Evolutionary conservation across 345 rosid species (phyloP), one percentile per base, ranked within the genome.

Genomic region (Noccaea caerulescens): DNA sequence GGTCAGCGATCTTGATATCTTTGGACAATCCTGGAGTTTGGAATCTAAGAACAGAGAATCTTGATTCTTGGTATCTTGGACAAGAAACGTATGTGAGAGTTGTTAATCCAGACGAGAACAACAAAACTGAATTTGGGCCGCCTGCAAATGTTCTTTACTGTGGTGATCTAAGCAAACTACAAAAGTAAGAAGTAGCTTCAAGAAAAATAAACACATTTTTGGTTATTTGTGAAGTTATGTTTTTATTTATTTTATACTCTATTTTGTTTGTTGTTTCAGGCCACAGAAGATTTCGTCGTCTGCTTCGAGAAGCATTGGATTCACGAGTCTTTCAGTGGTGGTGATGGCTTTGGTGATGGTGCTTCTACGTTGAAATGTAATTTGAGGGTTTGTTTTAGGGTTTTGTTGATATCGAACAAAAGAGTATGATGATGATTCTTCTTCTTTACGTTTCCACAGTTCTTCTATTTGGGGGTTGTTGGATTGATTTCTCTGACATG

Each of bases 31-130:
- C 93, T 50, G 98, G 99, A 72, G 86, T 87, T 46, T 95, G 98
- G 98, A 92, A 95, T 83, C 80, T 92, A 37, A 86, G 99, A 81
- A 80, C 98, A 50, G 97, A 94, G 80, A 94, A 94, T 78, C 98
- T 94, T 0, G 99, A 94, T 77, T 86, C 92, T 3, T 92, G 99
- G 99, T 92, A 94, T 76, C 96, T 94, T 4, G 99, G 99, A 66
- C 97, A 92, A 83, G 99, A 94, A 76, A 95, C 99, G 0, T 95
- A 95, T 69, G 77, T 95, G 73, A 83, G 96, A 80, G 77, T 95
- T 30, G 77, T 95, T 69, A 95, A 95, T 80, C 98, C 99, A 2
- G 98, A 95, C 72, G 82, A 72, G 18, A 92, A 83, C 32, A 95
- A 95, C 88, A 95, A 92, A 72, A 95, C 98, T 7, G 98, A 95